These are phyloP conservation scores for Epichloe typhina DNA, from an alignment of 2,329 filamentous ascomycete species.

Conservation along the genomic window DNA sequence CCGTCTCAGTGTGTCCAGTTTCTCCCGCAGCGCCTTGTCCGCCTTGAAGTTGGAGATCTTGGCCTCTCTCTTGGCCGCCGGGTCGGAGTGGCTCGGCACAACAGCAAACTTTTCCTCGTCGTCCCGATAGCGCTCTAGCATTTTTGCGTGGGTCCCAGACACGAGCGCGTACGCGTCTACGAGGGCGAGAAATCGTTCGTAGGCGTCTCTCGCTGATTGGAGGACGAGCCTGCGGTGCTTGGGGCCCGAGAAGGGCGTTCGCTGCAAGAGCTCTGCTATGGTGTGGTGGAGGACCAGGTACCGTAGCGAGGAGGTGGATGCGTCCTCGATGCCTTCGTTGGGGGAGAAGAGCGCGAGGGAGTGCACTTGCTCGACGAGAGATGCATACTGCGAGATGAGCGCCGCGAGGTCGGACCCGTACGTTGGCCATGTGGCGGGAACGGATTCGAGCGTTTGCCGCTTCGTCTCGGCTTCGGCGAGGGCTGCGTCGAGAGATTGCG, in stretches of 20 bases:
- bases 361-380: constrained; percentile 56
- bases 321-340: constrained; percentile 81
- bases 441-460: constrained; percentile 45
- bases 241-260: constrained; percentile 39
- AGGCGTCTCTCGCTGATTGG: constrained; percentile 50
- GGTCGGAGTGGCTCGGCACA: constrained; percentile 41
- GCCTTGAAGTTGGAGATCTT: constrained; percentile 79
- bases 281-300: constrained; percentile 70
- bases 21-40: constrained; percentile 74
- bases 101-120: constrained; percentile 61
- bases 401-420: constrained; percentile 56
- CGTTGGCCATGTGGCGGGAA: constrained; percentile 47
- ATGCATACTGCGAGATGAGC: constrained; percentile 58
- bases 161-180: constrained; percentile 72
- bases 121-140: constrained; percentile 62
- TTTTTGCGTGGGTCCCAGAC: constrained; percentile 45
- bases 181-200: constrained; percentile 65
- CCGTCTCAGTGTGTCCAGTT: constrained; percentile 47
- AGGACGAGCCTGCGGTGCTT: constrained; percentile 50
- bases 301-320: constrained; percentile 72
- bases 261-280: constrained; percentile 67
- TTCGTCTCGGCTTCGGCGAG: constrained; percentile 38
- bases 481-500: constrained; percentile 35
- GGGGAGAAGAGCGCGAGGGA: constrained; percentile 74
- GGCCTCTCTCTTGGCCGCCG: constrained; percentile 58